phyloP scores from a whole-genome alignment of 2,329 filamentous ascomycete genomes.

The Colletotrichum tropicicola region DNA sequence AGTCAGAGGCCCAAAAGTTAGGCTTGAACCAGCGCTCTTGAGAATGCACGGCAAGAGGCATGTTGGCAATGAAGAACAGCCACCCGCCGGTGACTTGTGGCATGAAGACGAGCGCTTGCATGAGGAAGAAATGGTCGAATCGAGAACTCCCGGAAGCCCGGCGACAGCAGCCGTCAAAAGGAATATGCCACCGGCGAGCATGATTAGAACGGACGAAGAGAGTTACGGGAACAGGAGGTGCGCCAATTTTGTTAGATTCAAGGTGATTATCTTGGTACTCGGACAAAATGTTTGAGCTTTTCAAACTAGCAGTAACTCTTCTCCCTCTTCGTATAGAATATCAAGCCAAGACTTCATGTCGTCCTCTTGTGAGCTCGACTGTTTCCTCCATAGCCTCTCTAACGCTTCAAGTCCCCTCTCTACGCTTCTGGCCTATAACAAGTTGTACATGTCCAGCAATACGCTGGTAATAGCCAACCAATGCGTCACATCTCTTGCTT shows the following conservation, averaged over 20 bases:
- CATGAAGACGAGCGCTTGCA: not conserved
- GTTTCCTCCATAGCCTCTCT: not conserved
- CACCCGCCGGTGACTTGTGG: conserved; percentile 1
- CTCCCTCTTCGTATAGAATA: not conserved
- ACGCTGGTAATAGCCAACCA: not conserved
- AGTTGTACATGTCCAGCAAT: not conserved
- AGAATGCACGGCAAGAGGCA: not conserved
- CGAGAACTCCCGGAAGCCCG: not conserved
- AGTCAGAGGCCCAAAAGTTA: not conserved
- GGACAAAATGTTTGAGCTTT: no score
- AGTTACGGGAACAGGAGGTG: no score
- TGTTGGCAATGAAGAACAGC: conserved; percentile 7
- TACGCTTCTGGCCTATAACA: not conserved
- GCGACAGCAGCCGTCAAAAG: no score
- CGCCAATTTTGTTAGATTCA: no score
- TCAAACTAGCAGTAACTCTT: not conserved
- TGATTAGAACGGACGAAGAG: no score
- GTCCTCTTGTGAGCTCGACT: not conserved
- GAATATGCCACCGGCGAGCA: no score
- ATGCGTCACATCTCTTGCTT: not conserved
- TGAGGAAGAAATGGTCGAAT: not conserved
- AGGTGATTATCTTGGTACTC: no score
- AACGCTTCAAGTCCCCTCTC: not conserved
- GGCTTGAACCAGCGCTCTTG: conserved; percentile 1
- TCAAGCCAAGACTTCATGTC: not conserved